Conservation (phyloP, 2,329 filamentous ascomycete genomes). For the Penicillium sp. region DNA sequence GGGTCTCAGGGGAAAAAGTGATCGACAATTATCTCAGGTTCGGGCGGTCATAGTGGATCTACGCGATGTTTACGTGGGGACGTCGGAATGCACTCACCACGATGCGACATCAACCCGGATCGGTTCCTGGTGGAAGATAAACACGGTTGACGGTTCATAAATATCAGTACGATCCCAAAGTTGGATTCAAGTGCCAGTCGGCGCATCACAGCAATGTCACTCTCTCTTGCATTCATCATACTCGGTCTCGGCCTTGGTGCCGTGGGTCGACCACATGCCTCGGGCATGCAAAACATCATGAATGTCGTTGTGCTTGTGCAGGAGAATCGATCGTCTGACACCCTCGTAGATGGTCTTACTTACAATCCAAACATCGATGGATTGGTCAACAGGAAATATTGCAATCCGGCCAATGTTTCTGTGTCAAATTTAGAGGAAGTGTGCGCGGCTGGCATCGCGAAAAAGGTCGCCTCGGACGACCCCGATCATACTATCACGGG, state of each 20-base stretch:
- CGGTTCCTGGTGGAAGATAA: background rate
- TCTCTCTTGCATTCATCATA: background rate
- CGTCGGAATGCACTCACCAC: conserved; percentile 2
- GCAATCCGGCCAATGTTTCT: conserved; percentile 46
- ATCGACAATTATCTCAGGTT: conserved; percentile 1
- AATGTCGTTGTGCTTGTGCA: conserved; percentile 42
- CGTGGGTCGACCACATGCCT: background rate
- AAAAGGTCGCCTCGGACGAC: conserved; percentile 11
- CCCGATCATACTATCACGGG: conserved; percentile 11
- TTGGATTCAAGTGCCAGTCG: background rate
- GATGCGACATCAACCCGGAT: background rate
- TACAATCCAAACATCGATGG: conserved; percentile 31
- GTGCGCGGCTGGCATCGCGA: conserved; percentile 10
- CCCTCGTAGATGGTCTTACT: conserved; percentile 50
- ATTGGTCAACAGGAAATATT: conserved; percentile 35
- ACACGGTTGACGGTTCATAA: background rate
- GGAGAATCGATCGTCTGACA: conserved; percentile 55
- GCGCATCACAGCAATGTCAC: background rate
- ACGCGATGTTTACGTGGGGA: background rate
- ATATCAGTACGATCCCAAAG: background rate
- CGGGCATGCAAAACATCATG: conserved; percentile 36
- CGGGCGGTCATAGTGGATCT: background rate
- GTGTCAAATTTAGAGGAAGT: conserved; percentile 4
- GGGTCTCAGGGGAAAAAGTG: background rate
- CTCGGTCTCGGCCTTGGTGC: conserved; percentile 6